Conservation (phyloP, 768 basidiomycete genomes). For the Rhodosporidiobolus odoratus region DNA sequence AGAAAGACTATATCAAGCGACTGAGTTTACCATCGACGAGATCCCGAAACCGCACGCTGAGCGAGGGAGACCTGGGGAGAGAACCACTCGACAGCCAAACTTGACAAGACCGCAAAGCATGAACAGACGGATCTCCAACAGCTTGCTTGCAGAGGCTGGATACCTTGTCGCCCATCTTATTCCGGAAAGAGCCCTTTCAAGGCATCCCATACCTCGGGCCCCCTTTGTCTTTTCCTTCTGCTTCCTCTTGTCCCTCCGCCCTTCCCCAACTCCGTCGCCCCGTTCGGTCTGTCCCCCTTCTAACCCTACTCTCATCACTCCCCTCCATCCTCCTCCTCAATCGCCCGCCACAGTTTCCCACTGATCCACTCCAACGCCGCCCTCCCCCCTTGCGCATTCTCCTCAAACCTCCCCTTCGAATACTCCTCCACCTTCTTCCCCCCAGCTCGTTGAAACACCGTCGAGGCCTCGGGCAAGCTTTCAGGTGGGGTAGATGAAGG, state of each 20-base stretch:
- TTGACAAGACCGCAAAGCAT: too few relatives aligned
- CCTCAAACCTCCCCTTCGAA: constrained; percentile 24
- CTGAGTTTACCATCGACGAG: too few relatives aligned
- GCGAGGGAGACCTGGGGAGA: too few relatives aligned
- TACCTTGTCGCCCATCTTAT: too few relatives aligned
- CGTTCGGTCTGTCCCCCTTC: not conserved
- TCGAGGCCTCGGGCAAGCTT: constrained; percentile 10
- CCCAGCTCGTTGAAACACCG: constrained; percentile 22
- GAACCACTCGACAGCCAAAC: too few relatives aligned
- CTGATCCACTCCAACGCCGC: constrained; percentile 31
- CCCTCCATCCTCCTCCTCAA: not conserved
- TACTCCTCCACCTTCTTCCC: constrained; percentile 31
- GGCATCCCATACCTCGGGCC: too few relatives aligned
- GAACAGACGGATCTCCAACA: too few relatives aligned
- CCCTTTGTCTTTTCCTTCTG: not conserved
- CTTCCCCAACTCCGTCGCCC: not conserved
- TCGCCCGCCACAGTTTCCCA: not conserved
- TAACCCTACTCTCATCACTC: not conserved
- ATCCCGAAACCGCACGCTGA: too few relatives aligned
- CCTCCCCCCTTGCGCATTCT: constrained; percentile 31
- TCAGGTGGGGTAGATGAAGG: constrained; percentile 8
- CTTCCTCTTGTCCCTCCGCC: not conserved
- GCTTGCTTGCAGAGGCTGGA: too few relatives aligned
- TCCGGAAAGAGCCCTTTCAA: too few relatives aligned
- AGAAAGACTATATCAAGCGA: not conserved